Percentiles rank a stretch among this genome's conserved stretches.
Conservation (phyloP, 2,329 filamentous ascomycete species). For the Neocatenulostroma microsporum region DNA sequence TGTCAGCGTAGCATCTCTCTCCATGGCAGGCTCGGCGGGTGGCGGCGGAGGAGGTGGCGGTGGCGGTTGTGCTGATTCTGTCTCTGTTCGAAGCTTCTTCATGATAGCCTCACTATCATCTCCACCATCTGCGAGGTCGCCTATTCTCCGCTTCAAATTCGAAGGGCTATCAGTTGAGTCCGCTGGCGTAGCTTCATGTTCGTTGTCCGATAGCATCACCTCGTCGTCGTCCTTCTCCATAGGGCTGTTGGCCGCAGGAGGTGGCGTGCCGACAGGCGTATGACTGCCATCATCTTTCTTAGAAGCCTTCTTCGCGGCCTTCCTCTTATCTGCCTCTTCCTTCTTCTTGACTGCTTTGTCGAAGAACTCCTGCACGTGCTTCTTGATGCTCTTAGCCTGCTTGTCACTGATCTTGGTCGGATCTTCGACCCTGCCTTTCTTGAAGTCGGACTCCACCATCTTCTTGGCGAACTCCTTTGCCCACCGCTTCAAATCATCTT, state of each 20-base stretch:
- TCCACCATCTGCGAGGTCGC: conserved; percentile 27
- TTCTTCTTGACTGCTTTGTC: conserved; percentile 79
- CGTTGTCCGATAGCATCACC: conserved; percentile 19
- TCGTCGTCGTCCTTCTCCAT: conserved; percentile 19
- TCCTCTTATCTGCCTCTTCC: conserved; percentile 58
- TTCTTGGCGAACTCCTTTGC: conserved; percentile 67
- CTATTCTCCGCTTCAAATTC: conserved; percentile 21
- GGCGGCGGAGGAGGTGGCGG: conserved; percentile 38
- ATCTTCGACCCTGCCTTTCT: conserved; percentile 76
- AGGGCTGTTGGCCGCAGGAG: conserved; percentile 14
- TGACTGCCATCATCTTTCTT: conserved; percentile 20
- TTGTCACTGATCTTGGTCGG: conserved; percentile 69
- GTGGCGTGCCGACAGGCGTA: conserved; percentile 24
- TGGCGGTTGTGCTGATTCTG: conserved; percentile 25
- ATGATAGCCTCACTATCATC: conserved; percentile 24
- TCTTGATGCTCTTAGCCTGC: conserved; percentile 74
- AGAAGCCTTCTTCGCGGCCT: conserved; percentile 41
- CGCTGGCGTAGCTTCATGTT: conserved; percentile 21
- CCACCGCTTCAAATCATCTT: conserved; percentile 61
- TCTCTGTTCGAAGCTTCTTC: conserved; percentile 26
- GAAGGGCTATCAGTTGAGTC: conserved; percentile 16
- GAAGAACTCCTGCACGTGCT: conserved; percentile 75
- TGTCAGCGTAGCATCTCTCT: conserved; percentile 11
- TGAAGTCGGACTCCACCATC: conserved; percentile 84
- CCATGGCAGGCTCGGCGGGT: conserved; percentile 13